A percentile compares a stretch with the other conserved stretches of the same genome.
Conservation (phyloP, 2,329 filamentous ascomycete species). For the Fusarium proliferatum region DNA sequence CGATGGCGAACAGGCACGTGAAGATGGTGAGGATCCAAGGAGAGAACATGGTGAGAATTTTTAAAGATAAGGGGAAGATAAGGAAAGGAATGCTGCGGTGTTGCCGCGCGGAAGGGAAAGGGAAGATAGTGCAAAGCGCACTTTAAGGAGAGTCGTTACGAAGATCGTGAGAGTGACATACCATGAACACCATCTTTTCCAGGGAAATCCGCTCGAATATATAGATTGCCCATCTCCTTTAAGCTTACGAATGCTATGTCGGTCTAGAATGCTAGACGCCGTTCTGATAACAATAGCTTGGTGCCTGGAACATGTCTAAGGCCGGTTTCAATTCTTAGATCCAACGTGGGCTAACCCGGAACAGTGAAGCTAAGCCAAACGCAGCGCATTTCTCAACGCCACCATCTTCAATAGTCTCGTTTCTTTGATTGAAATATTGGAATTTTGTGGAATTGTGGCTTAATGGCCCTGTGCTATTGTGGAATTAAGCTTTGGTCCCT, state of each 20-base stretch:
- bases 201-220: not conserved
- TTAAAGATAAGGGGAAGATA: not conserved
- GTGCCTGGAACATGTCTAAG: conserved; percentile 15
- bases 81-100: conserved; percentile 13
- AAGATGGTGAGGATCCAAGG: conserved; percentile 41
- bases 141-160: conserved; percentile 3
- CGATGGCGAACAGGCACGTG: conserved; percentile 47
- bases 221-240: not conserved
- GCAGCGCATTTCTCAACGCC: conserved; percentile 9
- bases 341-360: not conserved
- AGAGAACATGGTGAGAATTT: conserved; percentile 37
- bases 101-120: not conserved
- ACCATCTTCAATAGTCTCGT: not conserved
- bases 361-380: not conserved
- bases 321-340: not conserved
- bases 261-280: conserved; percentile 18
- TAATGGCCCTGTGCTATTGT: not conserved
- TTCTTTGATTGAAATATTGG: not conserved
- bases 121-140: not conserved
- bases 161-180: not conserved
- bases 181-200: no score
- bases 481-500: conserved; percentile 23
- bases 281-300: conserved; percentile 4
- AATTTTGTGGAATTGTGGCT: conserved; percentile 30
- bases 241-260: not conserved